Percentiles rank a stretch among this genome's conserved stretches.
Conservation (phyloP, 75 land plant genomes). For the Larix kaempferi region DNA sequence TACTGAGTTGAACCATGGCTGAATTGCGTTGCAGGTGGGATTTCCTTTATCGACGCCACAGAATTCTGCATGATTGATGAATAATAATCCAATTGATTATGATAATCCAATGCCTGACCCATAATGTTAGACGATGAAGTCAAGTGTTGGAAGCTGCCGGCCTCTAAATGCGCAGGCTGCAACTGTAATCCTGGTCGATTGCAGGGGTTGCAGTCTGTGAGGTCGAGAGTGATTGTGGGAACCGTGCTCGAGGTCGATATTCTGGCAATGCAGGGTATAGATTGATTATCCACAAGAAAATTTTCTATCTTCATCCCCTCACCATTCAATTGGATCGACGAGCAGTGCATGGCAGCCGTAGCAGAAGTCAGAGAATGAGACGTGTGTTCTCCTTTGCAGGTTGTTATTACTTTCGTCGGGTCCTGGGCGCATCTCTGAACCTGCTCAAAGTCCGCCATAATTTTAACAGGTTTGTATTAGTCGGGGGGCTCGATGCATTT, state of each 20-base stretch:
- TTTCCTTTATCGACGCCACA: slow-evolving; percentile 11
- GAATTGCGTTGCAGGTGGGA: too few relatives aligned
- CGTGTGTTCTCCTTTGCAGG: slow-evolving; percentile 1
- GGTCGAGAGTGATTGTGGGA: slow-evolving; percentile 1
- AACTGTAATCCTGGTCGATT: too few relatives aligned
- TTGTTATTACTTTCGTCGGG: background rate
- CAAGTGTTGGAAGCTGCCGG: too few relatives aligned
- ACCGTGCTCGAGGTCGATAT: background rate
- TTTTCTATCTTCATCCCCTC: background rate
- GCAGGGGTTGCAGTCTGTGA: background rate
- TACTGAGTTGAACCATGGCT: too few relatives aligned
- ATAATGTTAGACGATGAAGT: too few relatives aligned
- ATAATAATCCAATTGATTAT: too few relatives aligned
- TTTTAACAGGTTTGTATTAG: too few relatives aligned
- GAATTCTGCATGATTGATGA: background rate
- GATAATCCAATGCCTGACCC: too few relatives aligned
- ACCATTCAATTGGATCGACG: too few relatives aligned
- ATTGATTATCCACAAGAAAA: background rate
- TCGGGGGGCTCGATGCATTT: too few relatives aligned
- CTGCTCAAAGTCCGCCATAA: too few relatives aligned
- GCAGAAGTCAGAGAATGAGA: background rate
- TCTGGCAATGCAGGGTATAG: background rate
- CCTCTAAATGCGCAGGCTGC: too few relatives aligned
- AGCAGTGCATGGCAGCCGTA: background rate
- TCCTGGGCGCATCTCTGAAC: slow-evolving; percentile 4